These are phyloP conservation scores for Hyaloperonospora brassicae DNA, from an alignment of 352 stramenopile genomes.

Conservation along the genomic window DNA sequence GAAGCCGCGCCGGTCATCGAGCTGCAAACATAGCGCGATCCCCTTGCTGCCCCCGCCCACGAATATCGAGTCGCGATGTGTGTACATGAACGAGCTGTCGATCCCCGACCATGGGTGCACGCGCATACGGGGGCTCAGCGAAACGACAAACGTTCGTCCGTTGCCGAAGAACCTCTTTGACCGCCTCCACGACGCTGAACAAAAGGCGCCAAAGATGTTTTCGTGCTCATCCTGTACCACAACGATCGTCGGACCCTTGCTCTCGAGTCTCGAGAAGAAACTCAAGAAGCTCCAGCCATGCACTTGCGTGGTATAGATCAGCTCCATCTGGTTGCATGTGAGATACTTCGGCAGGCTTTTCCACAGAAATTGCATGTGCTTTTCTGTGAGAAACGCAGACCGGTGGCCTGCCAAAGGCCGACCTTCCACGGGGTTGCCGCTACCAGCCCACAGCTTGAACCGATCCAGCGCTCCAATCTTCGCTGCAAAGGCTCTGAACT, in stretches of 20 bases:
- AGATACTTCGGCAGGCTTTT: slow-evolving; percentile 52
- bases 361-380: slow-evolving; percentile 62
- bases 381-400: slow-evolving; percentile 55
- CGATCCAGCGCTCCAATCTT: slow-evolving; percentile 45
- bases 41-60: slow-evolving; percentile 58
- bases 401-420: slow-evolving; percentile 23
- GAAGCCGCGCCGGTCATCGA: slow-evolving; percentile 69
- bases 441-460: slow-evolving; percentile 46
- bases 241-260: slow-evolving; percentile 57
- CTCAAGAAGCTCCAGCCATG: slow-evolving; percentile 69
- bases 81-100: slow-evolving; percentile 70
- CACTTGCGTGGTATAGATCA: slow-evolving; percentile 48
- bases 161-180: slow-evolving; percentile 59
- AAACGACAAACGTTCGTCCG: slow-evolving; percentile 67
- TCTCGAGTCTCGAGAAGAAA: slow-evolving; percentile 50
- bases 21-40: slow-evolving; percentile 59
- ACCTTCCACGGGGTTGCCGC: slow-evolving; percentile 18
- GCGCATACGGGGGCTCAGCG: slow-evolving; percentile 45
- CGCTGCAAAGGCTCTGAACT: slow-evolving; percentile 40
- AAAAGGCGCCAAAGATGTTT: slow-evolving; percentile 73
- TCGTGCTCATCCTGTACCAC: slow-evolving; percentile 60
- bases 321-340: slow-evolving; percentile 62
- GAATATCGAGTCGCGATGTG: slow-evolving; percentile 43
- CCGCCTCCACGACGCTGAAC: slow-evolving; percentile 52
- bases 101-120: slow-evolving; percentile 54